Evolutionary conservation across 805 yeast species (phyloP), one percentile per base, ranked within the genome.

Genomic region (Starmera pachycereana): DNA sequence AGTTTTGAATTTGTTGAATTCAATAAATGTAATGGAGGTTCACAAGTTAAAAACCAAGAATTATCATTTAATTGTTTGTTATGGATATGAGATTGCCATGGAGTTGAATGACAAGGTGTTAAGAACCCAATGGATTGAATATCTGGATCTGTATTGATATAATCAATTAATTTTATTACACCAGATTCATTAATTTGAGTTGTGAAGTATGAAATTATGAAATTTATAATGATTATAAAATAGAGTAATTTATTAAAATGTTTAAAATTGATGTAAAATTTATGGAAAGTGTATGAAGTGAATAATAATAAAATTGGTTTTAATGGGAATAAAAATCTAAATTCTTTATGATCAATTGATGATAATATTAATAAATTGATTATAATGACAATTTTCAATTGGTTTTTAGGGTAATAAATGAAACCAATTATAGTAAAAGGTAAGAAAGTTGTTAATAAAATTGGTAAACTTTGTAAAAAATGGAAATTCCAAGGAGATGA

Each of bases 101-200:
- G 99, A 0, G 97, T 90, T 0, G 97, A 89, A 58, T 92, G 99
- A 52, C 99, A 92, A 0, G 99, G 98, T 54, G 89, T 87, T 12
- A 92, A 58, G 49, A 92, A 85, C 0, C 96, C 95, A 27, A 89
- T 61, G 2, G 82, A 69, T 8, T 59, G 45, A 9, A 74, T 68
- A 4, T 54, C 49, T 4, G 61, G 51, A 29, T 65, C 56, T 18
- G 59, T 44, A 33, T 78, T 68, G 18, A 89, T 51, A 37, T 65
- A 68, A 12, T 72, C 60, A 11, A 82, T 68, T 0, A 88, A 80
- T 32, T 72, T 78, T 12, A 89, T 74, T 14, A 78, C 95, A 1
- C 98, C 99, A 14, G 83, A 66, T 61, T 92, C 98, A 54, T 92
- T 90, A 30, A 76, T 60, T n/a, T 68, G 68, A 1, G 86, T 69